Base-by-base conservation (phyloP, 176 grass and related monocot species). In the Eleusine indica region DNA sequence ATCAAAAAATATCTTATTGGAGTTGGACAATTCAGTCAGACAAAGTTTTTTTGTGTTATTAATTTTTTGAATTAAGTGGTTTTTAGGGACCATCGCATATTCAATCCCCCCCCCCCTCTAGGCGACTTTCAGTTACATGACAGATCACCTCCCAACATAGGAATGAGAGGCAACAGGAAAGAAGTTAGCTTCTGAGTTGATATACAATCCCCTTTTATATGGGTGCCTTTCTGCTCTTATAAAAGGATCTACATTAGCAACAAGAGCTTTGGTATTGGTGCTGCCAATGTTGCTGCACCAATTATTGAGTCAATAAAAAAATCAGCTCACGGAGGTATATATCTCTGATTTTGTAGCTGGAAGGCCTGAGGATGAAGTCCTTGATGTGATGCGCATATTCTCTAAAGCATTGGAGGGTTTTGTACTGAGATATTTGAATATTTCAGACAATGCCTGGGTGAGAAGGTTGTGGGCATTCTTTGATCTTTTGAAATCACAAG, bases 311-410 rank as follows among this genome's bases (percentile, higher is more conserved):
- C 88, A 8, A 70, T 94, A 1, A 97, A 94, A 25, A 77, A 85
- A 77, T 2, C 94, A 92, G 61, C 88, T 97, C 38, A 92, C 71
- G 4, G 87, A 94, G 41, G 94, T 92, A 63, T 90, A 97, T 61
- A 84, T 97, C 51, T 97, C 94, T 19, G 90, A 97, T 97, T 94
- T 97, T 78, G 90, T 97, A 13, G 92, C 90, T 9, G 88, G 94
- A 72, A 93, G 90, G 47, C 74, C 94, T 19, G 90, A 97, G 82
- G 92, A 97, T 56, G 94, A 97, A 89, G 94, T 92, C n/a, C 86
- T 97, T 67, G 92, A 94, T 52, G 94, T 97, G 22, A 92, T 97
- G 92, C 74, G 15, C 65, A 92, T 97, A 82, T 97, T 92, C 88
- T 97, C 94, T 43, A 88, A 86, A 52, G 92, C 90, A 11, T 82